A percentile compares a stretch with the other conserved stretches of the same genome.
phyloP scores from a whole-genome alignment of 2,329 filamentous ascomycete genomes.

The Eurotiales sp. region DNA sequence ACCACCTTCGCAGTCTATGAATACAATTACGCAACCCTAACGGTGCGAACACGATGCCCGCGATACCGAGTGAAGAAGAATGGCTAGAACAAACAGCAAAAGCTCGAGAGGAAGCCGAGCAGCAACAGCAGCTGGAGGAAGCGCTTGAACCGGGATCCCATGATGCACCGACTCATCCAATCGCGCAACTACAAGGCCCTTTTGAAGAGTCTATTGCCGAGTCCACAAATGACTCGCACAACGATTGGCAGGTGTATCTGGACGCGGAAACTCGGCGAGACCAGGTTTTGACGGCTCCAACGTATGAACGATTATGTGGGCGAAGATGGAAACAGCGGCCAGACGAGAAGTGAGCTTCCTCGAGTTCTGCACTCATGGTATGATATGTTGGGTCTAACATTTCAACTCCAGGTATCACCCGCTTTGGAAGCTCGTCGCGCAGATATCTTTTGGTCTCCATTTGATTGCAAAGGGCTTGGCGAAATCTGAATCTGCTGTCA shows the following conservation, averaged over 20 bases:
- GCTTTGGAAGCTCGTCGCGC: slow-evolving; percentile 81
- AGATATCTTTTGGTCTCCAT: slow-evolving; percentile 92
- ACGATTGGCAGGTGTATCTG: slow-evolving; percentile 30
- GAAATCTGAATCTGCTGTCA: slow-evolving; percentile 82
- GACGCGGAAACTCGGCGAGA: slow-evolving; percentile 54
- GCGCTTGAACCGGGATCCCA: not conserved
- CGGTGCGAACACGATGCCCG: slow-evolving; percentile 11
- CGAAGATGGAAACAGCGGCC: slow-evolving; percentile 72
- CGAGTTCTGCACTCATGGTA: no score
- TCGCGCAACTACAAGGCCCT: slow-evolving; percentile 41
- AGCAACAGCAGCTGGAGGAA: not conserved
- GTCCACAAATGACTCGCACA: slow-evolving; percentile 23
- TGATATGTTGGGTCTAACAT: slow-evolving; percentile 2
- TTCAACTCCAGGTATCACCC: slow-evolving; percentile 64
- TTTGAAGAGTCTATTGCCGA: slow-evolving; percentile 46
- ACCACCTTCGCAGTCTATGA: slow-evolving; percentile 2
- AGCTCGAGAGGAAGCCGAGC: slow-evolving; percentile 12
- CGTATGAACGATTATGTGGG: slow-evolving; percentile 67
- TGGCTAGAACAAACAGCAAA: slow-evolving; percentile 15
- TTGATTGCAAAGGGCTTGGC: slow-evolving; percentile 79
- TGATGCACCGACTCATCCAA: slow-evolving; percentile 35
- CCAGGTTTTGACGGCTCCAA: slow-evolving; percentile 63
- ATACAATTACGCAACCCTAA: not conserved
- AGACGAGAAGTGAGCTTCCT: slow-evolving; percentile 51
- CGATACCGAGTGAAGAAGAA: slow-evolving; percentile 14